Conservation (phyloP, 305 asterid genomes). For the Fraxinus platypoda region DNA sequence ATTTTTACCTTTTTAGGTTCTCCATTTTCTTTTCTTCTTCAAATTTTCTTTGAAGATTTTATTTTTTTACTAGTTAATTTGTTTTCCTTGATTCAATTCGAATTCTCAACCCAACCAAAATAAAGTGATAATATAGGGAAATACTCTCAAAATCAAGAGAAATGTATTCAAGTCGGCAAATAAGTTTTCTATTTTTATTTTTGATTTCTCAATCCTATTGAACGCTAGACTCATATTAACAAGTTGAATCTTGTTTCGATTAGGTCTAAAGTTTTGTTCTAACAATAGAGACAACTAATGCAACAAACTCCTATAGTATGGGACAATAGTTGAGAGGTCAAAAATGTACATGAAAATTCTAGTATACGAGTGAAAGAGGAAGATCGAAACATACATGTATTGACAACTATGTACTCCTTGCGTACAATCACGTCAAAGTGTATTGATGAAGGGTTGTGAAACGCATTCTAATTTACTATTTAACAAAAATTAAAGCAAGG, state of each 20-base stretch:
- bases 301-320: background rate
- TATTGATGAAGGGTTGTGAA: background rate
- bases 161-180: background rate
- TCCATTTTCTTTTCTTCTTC: background rate
- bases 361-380: background rate
- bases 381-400: background rate
- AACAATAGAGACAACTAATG: background rate
- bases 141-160: background rate
- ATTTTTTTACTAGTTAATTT: background rate
- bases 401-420: background rate
- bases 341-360: background rate
- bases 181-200: background rate
- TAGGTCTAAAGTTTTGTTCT: background rate
- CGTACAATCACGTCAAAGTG: background rate
- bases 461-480: background rate
- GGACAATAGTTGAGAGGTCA: background rate
- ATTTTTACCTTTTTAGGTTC: background rate
- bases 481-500: background rate
- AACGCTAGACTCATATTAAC: background rate
- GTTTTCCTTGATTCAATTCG: background rate
- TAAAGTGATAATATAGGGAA: background rate
- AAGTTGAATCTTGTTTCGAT: background rate
- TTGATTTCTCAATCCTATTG: background rate
- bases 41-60: background rate
- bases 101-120: background rate